These are phyloP conservation scores for Annulohypoxylon nitens DNA, from an alignment of 495 filamentous ascomycete genomes.

Conservation along the genomic window DNA sequence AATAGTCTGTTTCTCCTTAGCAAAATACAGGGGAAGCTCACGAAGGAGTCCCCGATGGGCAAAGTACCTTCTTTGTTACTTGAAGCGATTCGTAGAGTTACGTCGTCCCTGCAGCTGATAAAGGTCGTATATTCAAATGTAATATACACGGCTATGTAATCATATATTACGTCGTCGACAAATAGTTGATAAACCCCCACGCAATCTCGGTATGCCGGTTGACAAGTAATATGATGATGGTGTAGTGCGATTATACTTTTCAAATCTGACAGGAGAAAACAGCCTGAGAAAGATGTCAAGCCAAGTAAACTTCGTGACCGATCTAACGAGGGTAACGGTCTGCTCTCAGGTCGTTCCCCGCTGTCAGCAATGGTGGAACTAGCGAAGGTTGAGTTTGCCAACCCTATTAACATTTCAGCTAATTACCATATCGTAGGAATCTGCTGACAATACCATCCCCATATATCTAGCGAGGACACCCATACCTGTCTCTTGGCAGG, in stretches of 20 bases:
- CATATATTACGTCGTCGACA: slow-evolving; percentile 9
- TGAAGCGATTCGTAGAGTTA: slow-evolving; percentile 4
- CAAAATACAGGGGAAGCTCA: not conserved
- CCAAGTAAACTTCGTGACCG: slow-evolving; percentile 15
- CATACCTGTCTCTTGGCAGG: slow-evolving; percentile 5
- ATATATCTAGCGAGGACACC: not conserved
- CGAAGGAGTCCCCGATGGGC: not conserved
- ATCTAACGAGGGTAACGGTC: not conserved
- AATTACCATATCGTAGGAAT: slow-evolving; percentile 10
- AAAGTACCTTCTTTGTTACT: slow-evolving; percentile 8
- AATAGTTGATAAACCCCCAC: slow-evolving; percentile 14
- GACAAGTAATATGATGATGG: slow-evolving; percentile 23
- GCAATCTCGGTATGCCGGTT: slow-evolving; percentile 19
- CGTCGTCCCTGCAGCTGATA: not conserved
- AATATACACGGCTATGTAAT: slow-evolving; percentile 12
- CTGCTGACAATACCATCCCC: not conserved
- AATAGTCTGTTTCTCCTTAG: not conserved
- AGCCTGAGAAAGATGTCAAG: slow-evolving; percentile 5
- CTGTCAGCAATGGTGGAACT: not conserved
- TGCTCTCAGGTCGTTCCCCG: slow-evolving; percentile 6
- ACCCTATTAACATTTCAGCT: not conserved
- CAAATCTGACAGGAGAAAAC: slow-evolving; percentile 10
- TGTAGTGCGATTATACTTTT: not conserved
- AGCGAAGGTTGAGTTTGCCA: slow-evolving; percentile 23
- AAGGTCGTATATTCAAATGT: not conserved